phyloP scores from a whole-genome alignment of 495 filamentous ascomycete species.

The Mycothermus thermophilus region DNA sequence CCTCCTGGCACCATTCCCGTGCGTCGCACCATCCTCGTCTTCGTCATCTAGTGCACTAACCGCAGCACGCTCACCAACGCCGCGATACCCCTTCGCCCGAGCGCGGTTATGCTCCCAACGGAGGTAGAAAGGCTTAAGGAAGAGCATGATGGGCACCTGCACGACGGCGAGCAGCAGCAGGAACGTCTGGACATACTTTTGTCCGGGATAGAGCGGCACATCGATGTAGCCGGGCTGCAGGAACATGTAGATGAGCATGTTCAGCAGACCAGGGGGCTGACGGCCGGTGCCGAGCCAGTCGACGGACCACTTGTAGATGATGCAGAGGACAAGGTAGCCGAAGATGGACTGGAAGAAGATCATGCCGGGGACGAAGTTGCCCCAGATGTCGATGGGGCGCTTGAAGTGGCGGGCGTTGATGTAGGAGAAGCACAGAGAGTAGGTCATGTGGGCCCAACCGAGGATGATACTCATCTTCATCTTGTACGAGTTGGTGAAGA shows the following conservation, averaged over 20 bases:
- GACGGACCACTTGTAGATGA: conserved; percentile 92
- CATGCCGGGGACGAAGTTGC: conserved; percentile 95
- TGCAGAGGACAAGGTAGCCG: conserved; percentile 84
- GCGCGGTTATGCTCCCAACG: conserved; percentile 85
- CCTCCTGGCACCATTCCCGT: conserved; percentile 34
- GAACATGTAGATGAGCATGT: conserved; percentile 99
- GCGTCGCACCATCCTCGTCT: conserved; percentile 45
- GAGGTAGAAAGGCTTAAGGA: conserved; percentile 91
- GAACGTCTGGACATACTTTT: conserved; percentile 56
- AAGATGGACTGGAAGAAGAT: conserved; percentile 99
- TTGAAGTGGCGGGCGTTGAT: conserved; percentile 93
- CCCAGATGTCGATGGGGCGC: conserved; percentile 84
- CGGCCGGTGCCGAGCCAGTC: conserved; percentile 61
- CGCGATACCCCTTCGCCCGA: conserved; percentile 76
- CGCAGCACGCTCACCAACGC: conserved; percentile 72
- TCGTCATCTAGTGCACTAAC: conserved; percentile 81
- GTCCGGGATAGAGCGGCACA: conserved; percentile 60
- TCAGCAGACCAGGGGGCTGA: conserved; percentile 73
- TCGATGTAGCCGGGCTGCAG: conserved; percentile 67
- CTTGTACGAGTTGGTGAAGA: conserved; percentile 97
- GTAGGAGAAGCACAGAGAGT: conserved; percentile 82
- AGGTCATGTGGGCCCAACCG: conserved; percentile 97
- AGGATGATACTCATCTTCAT: conserved; percentile 98
- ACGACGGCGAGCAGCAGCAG: conserved; percentile 71
- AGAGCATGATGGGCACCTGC: conserved; percentile 80